A percentile compares a stretch with the other conserved stretches of the same genome.
Conservation (phyloP, 1,139 yeast genomes). For the Hansenula anomala region DNA sequence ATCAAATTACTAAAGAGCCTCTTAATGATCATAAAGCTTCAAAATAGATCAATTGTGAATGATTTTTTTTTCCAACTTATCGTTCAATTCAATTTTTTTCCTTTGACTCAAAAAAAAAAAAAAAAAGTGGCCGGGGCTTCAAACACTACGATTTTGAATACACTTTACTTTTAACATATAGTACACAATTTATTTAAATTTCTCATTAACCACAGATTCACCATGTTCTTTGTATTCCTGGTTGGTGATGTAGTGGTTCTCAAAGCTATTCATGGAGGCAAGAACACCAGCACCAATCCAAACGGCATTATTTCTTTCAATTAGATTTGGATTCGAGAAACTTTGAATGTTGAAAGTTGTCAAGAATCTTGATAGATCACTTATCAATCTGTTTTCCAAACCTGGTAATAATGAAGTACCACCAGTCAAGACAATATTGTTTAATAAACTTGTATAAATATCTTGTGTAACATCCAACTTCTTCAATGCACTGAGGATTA, state of each 20-base stretch:
- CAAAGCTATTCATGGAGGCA: slow-evolving; percentile 42
- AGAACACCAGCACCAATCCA: slow-evolving; percentile 70
- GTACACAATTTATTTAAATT: slow-evolving; percentile 28
- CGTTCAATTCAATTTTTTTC: neutral
- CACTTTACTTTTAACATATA: neutral
- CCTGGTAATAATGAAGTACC: slow-evolving; percentile 58
- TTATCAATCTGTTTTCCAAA: slow-evolving; percentile 54
- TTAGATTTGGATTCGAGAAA: slow-evolving; percentile 29
- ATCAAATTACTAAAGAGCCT: slow-evolving; percentile 51
- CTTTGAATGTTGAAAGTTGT: slow-evolving; percentile 43
- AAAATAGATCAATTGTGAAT: slow-evolving; percentile 69
- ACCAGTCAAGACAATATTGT: slow-evolving; percentile 67
- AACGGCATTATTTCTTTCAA: slow-evolving; percentile 50
- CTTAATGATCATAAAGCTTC: slow-evolving; percentile 68
- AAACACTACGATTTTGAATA: neutral
- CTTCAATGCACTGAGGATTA: slow-evolving; percentile 40
- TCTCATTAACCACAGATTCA: slow-evolving; percentile 50
- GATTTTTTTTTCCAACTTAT: neutral
- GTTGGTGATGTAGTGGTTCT: slow-evolving; percentile 48
- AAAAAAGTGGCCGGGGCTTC: neutral
- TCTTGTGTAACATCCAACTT: slow-evolving; percentile 34
- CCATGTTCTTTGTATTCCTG: slow-evolving; percentile 60
- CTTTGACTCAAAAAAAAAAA: neutral
- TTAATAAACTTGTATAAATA: slow-evolving; percentile 35
- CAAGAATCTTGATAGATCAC: slow-evolving; percentile 50